A percentile compares a stretch with the other conserved stretches of the same genome.
Conservation (phyloP, 2,329 filamentous ascomycete species). For the Mycocentrospora acerina region DNA sequence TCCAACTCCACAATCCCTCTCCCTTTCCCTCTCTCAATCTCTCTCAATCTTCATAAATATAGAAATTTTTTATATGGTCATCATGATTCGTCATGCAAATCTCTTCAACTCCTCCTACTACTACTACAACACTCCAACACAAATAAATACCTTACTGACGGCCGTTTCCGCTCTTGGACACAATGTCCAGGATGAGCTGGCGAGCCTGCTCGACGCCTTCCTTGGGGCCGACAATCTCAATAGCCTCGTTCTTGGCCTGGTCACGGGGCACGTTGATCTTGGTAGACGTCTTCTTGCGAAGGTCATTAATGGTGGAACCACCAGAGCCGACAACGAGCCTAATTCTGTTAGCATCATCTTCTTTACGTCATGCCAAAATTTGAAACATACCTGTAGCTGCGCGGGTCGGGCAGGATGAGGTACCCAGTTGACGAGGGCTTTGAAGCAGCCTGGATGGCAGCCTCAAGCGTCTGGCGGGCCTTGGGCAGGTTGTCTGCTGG, state of each 20-base stretch:
- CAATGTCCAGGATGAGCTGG: constrained; percentile 83
- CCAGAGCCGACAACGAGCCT: constrained; percentile 84
- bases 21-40: neutral
- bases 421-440: constrained; percentile 78
- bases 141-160: constrained; percentile 14
- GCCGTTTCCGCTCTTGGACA: constrained; percentile 47
- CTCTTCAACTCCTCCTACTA: too few species aligned
- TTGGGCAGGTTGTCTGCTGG: constrained; percentile 76
- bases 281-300: constrained; percentile 88
- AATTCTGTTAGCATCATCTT: constrained; percentile 6
- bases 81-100: neutral
- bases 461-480: constrained; percentile 72
- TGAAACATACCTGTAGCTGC: constrained; percentile 63
- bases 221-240: constrained; percentile 79
- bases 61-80: neutral
- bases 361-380: neutral
- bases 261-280: constrained; percentile 90
- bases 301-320: constrained; percentile 88
- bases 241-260: constrained; percentile 74
- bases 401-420: constrained; percentile 84
- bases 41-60: neutral
- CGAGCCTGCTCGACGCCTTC: constrained; percentile 85
- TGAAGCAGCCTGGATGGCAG: constrained; percentile 70
- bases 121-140: too few species aligned
- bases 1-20: neutral